Evolutionary conservation across 345 rosid species (phyloP).

Genomic region (Brassica incana): DNA sequence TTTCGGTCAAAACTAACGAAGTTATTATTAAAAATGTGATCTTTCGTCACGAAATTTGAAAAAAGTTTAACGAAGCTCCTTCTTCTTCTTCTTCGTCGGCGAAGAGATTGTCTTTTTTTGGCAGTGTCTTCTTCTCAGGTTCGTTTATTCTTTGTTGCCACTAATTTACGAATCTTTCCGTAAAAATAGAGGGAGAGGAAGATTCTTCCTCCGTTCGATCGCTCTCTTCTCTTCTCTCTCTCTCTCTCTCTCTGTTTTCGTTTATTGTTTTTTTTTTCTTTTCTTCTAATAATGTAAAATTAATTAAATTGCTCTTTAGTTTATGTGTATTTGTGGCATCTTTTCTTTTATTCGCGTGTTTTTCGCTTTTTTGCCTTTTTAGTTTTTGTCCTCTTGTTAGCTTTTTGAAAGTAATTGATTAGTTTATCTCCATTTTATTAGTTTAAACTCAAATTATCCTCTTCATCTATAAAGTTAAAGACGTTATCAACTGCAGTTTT

Average conservation of each 20-base stretch:
- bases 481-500: not conserved
- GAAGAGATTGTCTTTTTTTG: not conserved
- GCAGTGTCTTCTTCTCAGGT: not conserved
- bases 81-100: not conserved
- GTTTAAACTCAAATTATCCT: not conserved
- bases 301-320: not conserved
- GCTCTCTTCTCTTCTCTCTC: not conserved
- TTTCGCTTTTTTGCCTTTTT: not conserved
- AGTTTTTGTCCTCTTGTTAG: not conserved
- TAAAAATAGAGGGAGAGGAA: not conserved
- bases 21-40: not conserved
- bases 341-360: not conserved
- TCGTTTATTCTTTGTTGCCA: not conserved
- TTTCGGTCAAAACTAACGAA: not conserved
- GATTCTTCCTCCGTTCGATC: not conserved
- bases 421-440: not conserved
- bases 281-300: not conserved
- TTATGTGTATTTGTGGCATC: not conserved
- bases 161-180: not conserved
- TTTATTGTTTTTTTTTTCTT: not conserved
- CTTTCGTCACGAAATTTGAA: not conserved
- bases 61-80: not conserved
- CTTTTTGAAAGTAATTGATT: not conserved
- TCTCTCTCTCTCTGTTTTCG: not conserved
- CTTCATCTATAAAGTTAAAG: not conserved